phyloP scores from a whole-genome alignment of 257 asterid species.

The Lycium ferocissimum region DNA sequence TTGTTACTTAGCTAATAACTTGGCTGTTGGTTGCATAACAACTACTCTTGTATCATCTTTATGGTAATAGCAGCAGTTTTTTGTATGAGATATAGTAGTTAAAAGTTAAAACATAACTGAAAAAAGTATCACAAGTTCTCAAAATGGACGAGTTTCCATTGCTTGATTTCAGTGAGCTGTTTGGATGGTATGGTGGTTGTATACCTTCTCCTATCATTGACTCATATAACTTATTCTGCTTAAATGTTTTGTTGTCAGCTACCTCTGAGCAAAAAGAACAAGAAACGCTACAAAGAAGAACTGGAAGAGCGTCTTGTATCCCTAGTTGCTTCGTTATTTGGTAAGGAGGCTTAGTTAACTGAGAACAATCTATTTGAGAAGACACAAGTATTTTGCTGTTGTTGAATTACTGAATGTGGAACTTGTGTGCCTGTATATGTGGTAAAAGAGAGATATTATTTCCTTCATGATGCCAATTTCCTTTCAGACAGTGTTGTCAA shows the following conservation, averaged over 20 bases:
- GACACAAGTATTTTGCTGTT: neutral
- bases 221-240: slow-evolving; percentile 14
- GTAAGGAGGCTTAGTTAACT: slow-evolving; percentile 58
- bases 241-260: slow-evolving; percentile 49
- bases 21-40: slow-evolving; percentile 8
- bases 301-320: slow-evolving; percentile 94
- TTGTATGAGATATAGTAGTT: neutral
- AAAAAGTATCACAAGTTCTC: neutral
- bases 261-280: slow-evolving; percentile 95
- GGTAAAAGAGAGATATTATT: neutral
- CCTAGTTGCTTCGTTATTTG: slow-evolving; percentile 87
- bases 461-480: neutral
- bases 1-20: slow-evolving; percentile 7
- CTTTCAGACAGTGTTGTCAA: too few relatives aligned
- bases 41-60: neutral
- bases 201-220: neutral
- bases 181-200: neutral
- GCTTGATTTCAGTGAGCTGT: neutral
- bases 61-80: neutral
- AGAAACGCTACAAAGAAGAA: slow-evolving; percentile 80
- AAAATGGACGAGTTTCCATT: slow-evolving; percentile 23
- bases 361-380: slow-evolving; percentile 18
- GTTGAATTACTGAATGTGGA: neutral
- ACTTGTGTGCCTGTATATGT: neutral
- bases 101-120: neutral